phyloP scores from a whole-genome alignment of 768 basidiomycete species.

The Kwoniella botswanensis region DNA sequence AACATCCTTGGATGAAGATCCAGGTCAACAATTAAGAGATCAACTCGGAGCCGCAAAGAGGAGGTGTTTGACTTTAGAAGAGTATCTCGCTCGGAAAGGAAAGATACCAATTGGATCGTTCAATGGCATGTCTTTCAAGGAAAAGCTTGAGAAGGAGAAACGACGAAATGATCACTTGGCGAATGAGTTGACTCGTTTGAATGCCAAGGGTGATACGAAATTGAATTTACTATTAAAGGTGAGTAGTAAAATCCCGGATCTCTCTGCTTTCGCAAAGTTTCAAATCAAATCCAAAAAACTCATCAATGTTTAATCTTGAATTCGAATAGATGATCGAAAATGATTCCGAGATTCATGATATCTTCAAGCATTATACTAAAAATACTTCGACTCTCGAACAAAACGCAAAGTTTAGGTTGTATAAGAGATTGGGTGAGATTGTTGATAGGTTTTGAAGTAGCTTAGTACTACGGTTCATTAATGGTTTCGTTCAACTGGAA shows the following conservation, averaged over 20 bases:
- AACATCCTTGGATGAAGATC: not conserved
- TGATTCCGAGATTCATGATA: not conserved
- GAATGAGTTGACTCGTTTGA: too few species aligned
- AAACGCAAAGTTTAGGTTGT: not conserved
- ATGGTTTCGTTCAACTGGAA: too few species aligned
- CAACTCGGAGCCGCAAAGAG: not conserved
- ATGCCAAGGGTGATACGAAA: too few species aligned
- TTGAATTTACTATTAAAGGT: too few species aligned
- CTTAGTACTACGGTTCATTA: too few species aligned
- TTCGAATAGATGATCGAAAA: not conserved
- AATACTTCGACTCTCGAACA: not conserved
- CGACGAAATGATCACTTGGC: too few species aligned
- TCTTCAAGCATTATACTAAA: not conserved
- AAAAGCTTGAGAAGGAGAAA: not conserved
- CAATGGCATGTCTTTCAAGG: not conserved
- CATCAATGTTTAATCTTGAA: not conserved
- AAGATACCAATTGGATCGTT: not conserved
- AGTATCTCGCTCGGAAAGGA: not conserved
- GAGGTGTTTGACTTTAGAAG: not conserved
- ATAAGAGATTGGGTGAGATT: not conserved
- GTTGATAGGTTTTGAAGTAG: constrained; percentile 4
- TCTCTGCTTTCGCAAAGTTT: not conserved
- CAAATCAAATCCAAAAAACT: not conserved
- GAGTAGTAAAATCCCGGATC: too few species aligned
- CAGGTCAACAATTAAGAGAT: not conserved